phyloP scores from a whole-genome alignment of 75 land plant species.

The Pinus taeda region DNA sequence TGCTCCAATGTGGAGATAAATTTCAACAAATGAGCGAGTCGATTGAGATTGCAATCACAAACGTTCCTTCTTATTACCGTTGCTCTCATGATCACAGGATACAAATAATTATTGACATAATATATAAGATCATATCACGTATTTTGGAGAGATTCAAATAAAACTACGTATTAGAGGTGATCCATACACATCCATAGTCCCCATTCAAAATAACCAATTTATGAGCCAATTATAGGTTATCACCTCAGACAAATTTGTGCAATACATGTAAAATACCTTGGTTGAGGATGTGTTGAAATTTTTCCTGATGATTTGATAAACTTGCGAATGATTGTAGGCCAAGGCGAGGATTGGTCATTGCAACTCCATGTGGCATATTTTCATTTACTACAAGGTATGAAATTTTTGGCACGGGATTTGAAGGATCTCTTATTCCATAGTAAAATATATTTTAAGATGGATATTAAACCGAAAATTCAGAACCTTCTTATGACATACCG shows the following conservation, averaged over 20 bases:
- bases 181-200: not conserved
- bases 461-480: slow-evolving; percentile 23
- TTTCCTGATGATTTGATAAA: slow-evolving; percentile 7
- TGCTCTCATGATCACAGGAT: no score
- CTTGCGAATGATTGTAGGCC: slow-evolving; percentile 18
- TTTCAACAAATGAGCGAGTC: slow-evolving; percentile 7
- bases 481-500: no score
- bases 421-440: slow-evolving; percentile 39
- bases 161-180: not conserved
- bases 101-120: not conserved
- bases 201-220: not conserved
- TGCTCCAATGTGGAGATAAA: slow-evolving; percentile 22
- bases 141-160: not conserved
- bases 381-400: slow-evolving; percentile 28
- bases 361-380: slow-evolving; percentile 32
- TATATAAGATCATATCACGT: not conserved
- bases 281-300: not conserved
- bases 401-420: slow-evolving; percentile 37
- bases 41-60: no score
- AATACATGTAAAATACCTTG: not conserved
- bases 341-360: slow-evolving; percentile 32
- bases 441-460: slow-evolving; percentile 24
- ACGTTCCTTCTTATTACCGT: no score
- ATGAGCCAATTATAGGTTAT: not conserved
- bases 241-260: not conserved